Base-by-base conservation (phyloP, 306 rosid genomes). In the Ziziphus jujuba region DNA sequence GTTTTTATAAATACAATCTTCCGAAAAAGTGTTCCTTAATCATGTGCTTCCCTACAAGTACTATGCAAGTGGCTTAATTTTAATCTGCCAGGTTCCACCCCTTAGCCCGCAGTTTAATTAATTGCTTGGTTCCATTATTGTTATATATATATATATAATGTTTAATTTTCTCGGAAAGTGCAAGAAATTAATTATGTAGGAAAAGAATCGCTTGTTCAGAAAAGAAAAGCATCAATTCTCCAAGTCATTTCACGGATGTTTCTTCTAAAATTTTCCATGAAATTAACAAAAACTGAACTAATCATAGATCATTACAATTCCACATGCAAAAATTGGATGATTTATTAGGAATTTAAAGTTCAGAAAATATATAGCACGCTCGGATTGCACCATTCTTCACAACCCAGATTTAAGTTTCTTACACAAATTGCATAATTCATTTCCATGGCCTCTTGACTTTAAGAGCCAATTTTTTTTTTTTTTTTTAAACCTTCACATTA, bases 401-500 rank as follows among this genome's bases (percentile, higher is more conserved):
- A 69, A 68, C 62, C 80, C 79, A 75, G 36, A 70, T 36, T 31
- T 51, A 8, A 40, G 45, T 57, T 43, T 76, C 33, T 28, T 28
- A 80, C 75, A 62, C 75, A 72, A 77, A 59, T 70, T 73, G 72
- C 55, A 22, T 63, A 59, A 34, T 56, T 66, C 65, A 43, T 60
- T 17, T 63, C 40, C 40, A 63, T 64, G 79, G 56, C 82, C 82
- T 77, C 81, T 63, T 73, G 31, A 52, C 59, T 56, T 59, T 82
- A 49, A 73, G 81, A 82, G 85, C 76, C 56, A 61, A 66, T 72
- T 36, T 60, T 17, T 61, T 28, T 17, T 5, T 63, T 38, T 11
- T 34, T 35, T 20, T 51, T 22, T n/a, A n/a, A 16, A 34, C 19
- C n/a, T 20, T 61, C 58, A 45, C 69, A 53, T 69, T 56, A 22